Evolutionary conservation across 306 rosid genomes (phyloP), one percentile per base, ranked within the genome.

Genomic region (Arachis stenosperma): DNA sequence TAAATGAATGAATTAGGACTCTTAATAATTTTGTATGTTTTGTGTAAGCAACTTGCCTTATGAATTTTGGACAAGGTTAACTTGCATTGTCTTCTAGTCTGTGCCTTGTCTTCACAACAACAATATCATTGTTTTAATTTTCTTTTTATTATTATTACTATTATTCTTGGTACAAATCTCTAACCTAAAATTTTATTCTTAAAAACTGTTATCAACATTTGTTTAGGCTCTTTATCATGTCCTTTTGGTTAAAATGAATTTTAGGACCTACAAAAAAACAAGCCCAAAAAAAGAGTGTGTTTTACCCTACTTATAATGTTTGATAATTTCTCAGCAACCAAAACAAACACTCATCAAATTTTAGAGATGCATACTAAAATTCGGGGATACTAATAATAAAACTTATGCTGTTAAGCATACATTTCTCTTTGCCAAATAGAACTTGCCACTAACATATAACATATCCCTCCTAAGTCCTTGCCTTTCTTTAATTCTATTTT

Each of bases 221-320:
- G 80, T 70, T 77, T 74, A 74, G 27, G 56, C 54, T 74, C 85
- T 83, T 79, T 69, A 61, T 74, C 64, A 17, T 55, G 50, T 56
- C 22, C 61, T 78, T 81, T 75, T 71, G 58, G 71, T 60, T 70
- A 81, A 84, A 84, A 84, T 82, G 72, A 69, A 81, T 74, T 78
- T 77, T 22, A 22, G 78, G 88, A 79, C 78, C 79, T 67, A 75
- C 59, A 58, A 74, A 70, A 86, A 55, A 86, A 76, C n/a, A 85
- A 80, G 82, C 87, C 60, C 74, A 78, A 79, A 83, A 90, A 72
- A 85, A 82, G 65, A 62, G 82, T 2, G 41, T 47, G 51, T 78
- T 84, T 81, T 81, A 67, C 87, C 92, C 90, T 77, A 86, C 83
- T 66, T 58, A 40, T 5, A 9, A 11, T n/a, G 52, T 47, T 54